Percentiles rank a stretch among this genome's conserved stretches.
phyloP scores from a whole-genome alignment of 305 asterid species.

The Rubia tinctorum region DNA sequence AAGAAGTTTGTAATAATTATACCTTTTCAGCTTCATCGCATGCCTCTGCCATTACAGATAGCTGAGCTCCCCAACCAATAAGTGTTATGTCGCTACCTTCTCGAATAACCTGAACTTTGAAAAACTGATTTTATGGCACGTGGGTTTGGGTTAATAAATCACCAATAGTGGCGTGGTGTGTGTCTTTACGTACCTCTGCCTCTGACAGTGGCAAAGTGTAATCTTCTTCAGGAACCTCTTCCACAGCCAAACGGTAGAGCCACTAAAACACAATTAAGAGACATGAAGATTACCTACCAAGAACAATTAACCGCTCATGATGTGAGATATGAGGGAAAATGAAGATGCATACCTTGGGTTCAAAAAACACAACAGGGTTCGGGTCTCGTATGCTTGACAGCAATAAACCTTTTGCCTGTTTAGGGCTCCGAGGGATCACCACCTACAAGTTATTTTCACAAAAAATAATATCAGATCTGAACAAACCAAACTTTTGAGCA shows the following conservation, averaged over 20 bases:
- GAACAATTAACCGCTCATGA: neutral
- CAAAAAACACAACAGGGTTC: constrained; percentile 89
- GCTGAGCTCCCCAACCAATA: constrained; percentile 99
- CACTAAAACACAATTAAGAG: constrained; percentile 55
- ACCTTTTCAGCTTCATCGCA: constrained; percentile 91
- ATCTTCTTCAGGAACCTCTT: constrained; percentile 86
- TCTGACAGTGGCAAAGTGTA: constrained; percentile 86
- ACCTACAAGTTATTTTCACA: constrained; percentile 44
- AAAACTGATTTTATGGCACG: constrained; percentile 10
- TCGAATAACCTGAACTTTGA: constrained; percentile 65
- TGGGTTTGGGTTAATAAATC: constrained; percentile 2
- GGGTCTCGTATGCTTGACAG: constrained; percentile 87
- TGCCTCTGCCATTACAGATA: constrained; percentile 80
- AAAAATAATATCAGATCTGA: neutral
- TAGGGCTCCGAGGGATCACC: constrained; percentile 95
- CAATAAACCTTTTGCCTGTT: constrained; percentile 84
- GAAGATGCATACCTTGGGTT: constrained; percentile 64
- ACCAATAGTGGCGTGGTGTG: neutral
- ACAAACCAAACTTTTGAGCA: neutral
- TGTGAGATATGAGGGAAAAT: neutral
- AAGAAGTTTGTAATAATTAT: neutral
- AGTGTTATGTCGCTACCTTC: constrained; percentile 94
- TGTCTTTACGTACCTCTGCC: constrained; percentile 73
- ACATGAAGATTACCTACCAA: neutral
- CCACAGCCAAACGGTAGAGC: constrained; percentile 95